Evolutionary conservation across 2,329 filamentous ascomycete species (phyloP).

Genomic region (Thielaviopsis populi): DNA sequence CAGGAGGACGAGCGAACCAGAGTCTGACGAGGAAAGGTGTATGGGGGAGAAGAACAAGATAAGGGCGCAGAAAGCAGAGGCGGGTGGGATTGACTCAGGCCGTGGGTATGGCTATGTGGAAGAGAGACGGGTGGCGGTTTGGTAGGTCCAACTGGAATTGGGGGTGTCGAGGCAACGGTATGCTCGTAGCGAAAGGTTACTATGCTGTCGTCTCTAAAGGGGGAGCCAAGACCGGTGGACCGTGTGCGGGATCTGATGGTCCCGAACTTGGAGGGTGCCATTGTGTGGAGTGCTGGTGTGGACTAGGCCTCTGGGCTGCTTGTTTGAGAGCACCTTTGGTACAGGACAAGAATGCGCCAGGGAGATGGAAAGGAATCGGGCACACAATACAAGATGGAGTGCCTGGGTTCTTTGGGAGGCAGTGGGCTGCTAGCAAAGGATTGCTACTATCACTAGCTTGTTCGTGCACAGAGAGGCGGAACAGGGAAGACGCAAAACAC

Average conservation of each 20-base stretch:
- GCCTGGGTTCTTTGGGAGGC: background rate
- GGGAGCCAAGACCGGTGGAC: constrained; percentile 25
- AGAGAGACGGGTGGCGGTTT: constrained; percentile 17
- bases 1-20: background rate
- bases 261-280: constrained; percentile 23
- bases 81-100: background rate
- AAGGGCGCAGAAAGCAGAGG: background rate
- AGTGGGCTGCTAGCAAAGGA: background rate
- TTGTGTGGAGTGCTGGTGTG: background rate
- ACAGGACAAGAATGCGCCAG: constrained; percentile 7
- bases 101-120: background rate
- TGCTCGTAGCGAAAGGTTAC: constrained; percentile 47
- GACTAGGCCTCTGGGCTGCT: background rate
- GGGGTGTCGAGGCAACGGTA: constrained; percentile 41
- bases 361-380: constrained; percentile 20
- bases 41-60: background rate
- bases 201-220: constrained; percentile 36
- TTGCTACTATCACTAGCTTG: background rate
- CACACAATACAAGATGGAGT: constrained; percentile 2
- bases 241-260: constrained; percentile 26
- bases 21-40: background rate
- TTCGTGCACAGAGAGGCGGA: background rate
- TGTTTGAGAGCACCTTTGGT: background rate
- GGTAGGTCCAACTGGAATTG: constrained; percentile 29
- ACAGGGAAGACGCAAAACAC: background rate